A percentile compares a stretch with the other conserved stretches of the same genome.
Evolutionary conservation across 73 alveolate genomes (phyloP).

Genomic region (Chromera velia): DNA sequence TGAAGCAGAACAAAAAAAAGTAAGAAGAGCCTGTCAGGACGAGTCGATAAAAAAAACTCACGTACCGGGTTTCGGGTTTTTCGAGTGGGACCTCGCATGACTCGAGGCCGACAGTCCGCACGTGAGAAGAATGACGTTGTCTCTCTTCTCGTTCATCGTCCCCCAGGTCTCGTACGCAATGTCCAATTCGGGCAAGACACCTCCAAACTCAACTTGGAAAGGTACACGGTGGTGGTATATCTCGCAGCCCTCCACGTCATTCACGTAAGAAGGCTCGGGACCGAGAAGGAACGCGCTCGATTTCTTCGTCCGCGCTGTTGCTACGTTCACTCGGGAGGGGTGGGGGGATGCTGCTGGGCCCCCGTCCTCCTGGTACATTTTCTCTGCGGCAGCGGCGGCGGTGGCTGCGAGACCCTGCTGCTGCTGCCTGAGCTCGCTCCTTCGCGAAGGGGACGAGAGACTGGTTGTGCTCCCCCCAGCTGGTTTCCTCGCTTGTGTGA

Average conservation of each 20-base stretch:
- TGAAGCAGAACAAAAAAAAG: background rate
- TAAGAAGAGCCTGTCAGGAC: background rate
- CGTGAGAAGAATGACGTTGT: background rate
- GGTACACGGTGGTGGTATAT: background rate
- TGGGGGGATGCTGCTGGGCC: too few relatives aligned
- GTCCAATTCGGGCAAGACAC: slow-evolving; percentile 4
- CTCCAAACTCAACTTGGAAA: background rate
- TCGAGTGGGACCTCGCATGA: slow-evolving; percentile 27
- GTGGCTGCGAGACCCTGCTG: too few relatives aligned
- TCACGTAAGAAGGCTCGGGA: background rate
- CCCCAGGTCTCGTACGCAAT: slow-evolving; percentile 42
- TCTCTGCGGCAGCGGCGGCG: too few relatives aligned
- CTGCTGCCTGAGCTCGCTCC: too few relatives aligned
- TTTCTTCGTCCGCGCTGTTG: too few relatives aligned
- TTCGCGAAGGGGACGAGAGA: too few relatives aligned
- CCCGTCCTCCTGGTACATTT: too few relatives aligned
- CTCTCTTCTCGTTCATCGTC: background rate
- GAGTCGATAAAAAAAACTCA: slow-evolving; percentile 4
- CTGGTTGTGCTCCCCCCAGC: too few relatives aligned
- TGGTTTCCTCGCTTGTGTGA: too few relatives aligned
- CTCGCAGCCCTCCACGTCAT: background rate
- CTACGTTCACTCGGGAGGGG: too few relatives aligned
- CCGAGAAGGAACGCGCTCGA: too few relatives aligned
- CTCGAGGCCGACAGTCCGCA: slow-evolving; percentile 39
- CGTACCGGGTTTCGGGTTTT: slow-evolving; percentile 20